These are phyloP conservation scores for Cyclocybe aegerita DNA, from an alignment of 768 basidiomycete species.

Conservation along the genomic window DNA sequence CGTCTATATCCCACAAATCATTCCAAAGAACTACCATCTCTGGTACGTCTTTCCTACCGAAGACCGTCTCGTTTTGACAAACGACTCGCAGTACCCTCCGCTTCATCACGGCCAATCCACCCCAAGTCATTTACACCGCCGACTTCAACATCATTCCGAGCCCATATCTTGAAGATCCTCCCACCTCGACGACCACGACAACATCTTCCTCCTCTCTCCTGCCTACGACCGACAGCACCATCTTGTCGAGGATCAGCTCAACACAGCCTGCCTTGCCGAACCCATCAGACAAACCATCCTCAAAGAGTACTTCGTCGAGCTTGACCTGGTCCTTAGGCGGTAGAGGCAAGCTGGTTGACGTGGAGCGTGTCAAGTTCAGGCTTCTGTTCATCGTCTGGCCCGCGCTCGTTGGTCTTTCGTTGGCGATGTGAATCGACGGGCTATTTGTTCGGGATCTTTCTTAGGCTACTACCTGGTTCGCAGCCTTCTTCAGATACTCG, in stretches of 20 bases:
- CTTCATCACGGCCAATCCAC: conserved; percentile 29
- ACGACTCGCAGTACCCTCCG: conserved; percentile 27
- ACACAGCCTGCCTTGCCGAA: no score
- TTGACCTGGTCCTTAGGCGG: background rate
- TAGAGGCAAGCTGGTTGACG: conserved; percentile 9
- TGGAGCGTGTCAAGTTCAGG: conserved; percentile 41
- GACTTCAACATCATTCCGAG: conserved; percentile 43
- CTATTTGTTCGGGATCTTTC: background rate
- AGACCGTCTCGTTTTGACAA: background rate
- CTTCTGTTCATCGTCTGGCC: conserved; percentile 57
- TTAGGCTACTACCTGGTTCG: no score
- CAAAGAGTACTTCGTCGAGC: background rate
- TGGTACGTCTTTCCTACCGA: conserved; percentile 24
- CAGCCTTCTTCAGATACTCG: no score
- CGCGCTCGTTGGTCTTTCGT: conserved; percentile 51
- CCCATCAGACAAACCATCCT: no score
- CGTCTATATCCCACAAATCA: conserved; percentile 30
- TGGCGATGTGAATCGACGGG: conserved; percentile 41
- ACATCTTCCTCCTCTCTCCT: background rate
- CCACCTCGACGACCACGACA: conserved; percentile 6
- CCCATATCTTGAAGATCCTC: conserved; percentile 13
- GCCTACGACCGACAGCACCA: background rate
- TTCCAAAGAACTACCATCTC: conserved; percentile 22
- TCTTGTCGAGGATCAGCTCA: background rate
- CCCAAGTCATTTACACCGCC: conserved; percentile 44